Conservation (phyloP, 352 stramenopile genomes). For the Globisporangium alternatum region DNA sequence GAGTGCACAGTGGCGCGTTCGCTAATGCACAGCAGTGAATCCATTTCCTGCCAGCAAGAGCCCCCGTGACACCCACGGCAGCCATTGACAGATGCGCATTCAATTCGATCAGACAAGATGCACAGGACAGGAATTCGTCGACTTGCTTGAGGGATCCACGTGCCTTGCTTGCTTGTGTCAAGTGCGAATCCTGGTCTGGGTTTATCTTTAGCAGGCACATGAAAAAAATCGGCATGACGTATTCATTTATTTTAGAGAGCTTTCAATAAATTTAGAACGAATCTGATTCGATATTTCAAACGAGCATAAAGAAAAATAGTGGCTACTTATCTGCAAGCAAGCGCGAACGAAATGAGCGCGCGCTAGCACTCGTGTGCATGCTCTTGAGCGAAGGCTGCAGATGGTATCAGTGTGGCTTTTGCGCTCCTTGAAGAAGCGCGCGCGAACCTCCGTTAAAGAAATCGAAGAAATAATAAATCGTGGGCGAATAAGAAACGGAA, state of each 20-base stretch:
- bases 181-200: not conserved
- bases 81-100: not conserved
- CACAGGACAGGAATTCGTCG: not conserved
- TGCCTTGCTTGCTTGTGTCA: not conserved
- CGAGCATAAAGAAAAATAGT: not conserved
- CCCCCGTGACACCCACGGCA: not conserved
- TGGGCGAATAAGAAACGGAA: slow-evolving; percentile 7
- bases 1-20: not conserved
- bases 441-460: not conserved
- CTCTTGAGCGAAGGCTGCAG: not conserved
- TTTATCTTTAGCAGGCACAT: not conserved
- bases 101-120: not conserved
- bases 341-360: slow-evolving; percentile 5
- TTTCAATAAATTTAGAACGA: slow-evolving; percentile 5
- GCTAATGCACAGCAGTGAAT: not conserved
- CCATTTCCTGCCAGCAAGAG: not conserved
- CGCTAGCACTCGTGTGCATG: not conserved
- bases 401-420: not conserved
- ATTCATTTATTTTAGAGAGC: not conserved
- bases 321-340: not conserved
- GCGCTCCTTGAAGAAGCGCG: not conserved
- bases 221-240: not conserved
- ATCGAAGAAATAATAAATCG: not conserved
- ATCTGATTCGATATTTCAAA: too few species aligned
- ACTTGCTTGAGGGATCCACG: not conserved